A percentile compares a stretch with the other conserved stretches of the same genome.
Conservation (phyloP, 2,329 filamentous ascomycete genomes). For the Cladosporium oxysporum region DNA sequence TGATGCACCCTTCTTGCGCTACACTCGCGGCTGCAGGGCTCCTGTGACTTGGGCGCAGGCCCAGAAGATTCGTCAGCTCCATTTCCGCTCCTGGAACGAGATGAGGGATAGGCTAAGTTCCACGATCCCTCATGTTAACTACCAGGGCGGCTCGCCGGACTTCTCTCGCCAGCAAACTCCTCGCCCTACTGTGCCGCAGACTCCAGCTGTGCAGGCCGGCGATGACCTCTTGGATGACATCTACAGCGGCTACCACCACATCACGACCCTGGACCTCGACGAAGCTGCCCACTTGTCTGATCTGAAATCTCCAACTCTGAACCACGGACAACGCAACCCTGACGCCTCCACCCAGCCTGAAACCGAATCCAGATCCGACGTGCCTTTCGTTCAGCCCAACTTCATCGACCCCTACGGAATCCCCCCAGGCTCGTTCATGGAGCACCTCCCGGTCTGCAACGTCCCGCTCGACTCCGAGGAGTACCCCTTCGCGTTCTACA, state of each 20-base stretch:
- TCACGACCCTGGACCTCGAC: neutral
- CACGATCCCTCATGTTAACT: neutral
- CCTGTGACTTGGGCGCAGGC: neutral
- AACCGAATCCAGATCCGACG: no score
- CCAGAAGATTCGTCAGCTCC: neutral
- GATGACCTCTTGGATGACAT: neutral
- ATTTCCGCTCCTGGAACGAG: neutral
- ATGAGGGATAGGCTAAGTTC: neutral
- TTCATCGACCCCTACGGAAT: neutral
- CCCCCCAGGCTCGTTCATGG: neutral
- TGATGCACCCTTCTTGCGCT: neutral
- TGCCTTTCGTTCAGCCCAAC: no score
- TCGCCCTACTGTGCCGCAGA: neutral
- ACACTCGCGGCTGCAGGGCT: neutral
- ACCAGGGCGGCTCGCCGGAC: neutral
- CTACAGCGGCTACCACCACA: neutral
- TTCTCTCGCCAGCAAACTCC: neutral
- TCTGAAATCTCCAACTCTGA: neutral
- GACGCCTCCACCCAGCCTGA: neutral
- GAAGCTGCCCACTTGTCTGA: neutral
- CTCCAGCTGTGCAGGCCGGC: neutral
- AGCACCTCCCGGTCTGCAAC: neutral
- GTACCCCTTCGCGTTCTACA: neutral
- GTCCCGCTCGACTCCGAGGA: neutral
- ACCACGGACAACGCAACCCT: neutral